Percentiles rank a stretch among this genome's conserved stretches.
phyloP scores from a whole-genome alignment of 768 basidiomycete genomes.

The Russula lepida region DNA sequence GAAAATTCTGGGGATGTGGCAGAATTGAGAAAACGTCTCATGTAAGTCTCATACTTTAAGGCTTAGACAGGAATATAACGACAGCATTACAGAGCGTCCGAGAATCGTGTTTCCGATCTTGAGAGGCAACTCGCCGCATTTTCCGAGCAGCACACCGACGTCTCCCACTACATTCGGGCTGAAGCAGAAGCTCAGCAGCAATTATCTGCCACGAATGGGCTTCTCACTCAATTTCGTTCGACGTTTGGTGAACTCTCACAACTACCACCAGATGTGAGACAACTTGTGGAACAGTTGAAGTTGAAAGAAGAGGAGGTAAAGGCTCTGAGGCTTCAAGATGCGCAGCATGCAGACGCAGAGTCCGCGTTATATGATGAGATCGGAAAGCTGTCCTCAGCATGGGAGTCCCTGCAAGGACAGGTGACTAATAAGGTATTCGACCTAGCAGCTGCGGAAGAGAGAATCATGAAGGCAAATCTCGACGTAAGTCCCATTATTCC shows the following conservation, averaged over 20 bases:
- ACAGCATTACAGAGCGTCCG: slow-evolving; percentile 38
- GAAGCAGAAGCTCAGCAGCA: slow-evolving; percentile 46
- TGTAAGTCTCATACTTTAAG: slow-evolving; percentile 34
- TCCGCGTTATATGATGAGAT: slow-evolving; percentile 74
- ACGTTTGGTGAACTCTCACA: slow-evolving; percentile 47
- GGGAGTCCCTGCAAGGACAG: slow-evolving; percentile 77
- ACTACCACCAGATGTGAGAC: slow-evolving; percentile 42
- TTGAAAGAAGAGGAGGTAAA: slow-evolving; percentile 62
- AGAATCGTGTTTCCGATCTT: slow-evolving; percentile 41
- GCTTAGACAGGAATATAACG: neutral
- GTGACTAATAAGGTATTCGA: slow-evolving; percentile 82
- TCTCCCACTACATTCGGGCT: slow-evolving; percentile 39
- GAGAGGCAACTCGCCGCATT: slow-evolving; percentile 42
- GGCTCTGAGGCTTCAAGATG: slow-evolving; percentile 51
- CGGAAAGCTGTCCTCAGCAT: slow-evolving; percentile 76
- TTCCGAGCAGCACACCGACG: slow-evolving; percentile 45
- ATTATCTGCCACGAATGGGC: slow-evolving; percentile 36
- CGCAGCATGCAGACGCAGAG: slow-evolving; percentile 62
- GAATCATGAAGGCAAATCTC: slow-evolving; percentile 48
- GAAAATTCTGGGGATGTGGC: slow-evolving; percentile 43
- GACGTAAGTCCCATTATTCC: slow-evolving; percentile 46
- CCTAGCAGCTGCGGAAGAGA: slow-evolving; percentile 65
- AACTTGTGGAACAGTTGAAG: slow-evolving; percentile 47
- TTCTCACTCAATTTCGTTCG: slow-evolving; percentile 53
- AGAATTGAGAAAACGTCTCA: slow-evolving; percentile 44